phyloP scores from a whole-genome alignment of 305 asterid genomes.

The Andrographis paniculata region DNA sequence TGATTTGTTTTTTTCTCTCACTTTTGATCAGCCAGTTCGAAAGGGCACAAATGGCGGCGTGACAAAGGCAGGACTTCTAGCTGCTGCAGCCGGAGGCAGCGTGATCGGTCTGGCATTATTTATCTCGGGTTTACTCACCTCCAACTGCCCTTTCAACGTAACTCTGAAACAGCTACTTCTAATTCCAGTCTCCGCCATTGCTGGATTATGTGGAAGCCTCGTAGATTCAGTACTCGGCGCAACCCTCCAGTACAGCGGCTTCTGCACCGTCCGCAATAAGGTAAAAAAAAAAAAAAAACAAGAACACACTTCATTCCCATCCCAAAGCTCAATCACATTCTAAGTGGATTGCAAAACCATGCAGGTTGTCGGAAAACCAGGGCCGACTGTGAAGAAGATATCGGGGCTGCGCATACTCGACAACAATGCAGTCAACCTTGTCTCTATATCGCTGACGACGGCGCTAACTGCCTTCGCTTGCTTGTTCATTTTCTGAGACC shows the following conservation, averaged over 20 bases:
- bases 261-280: constrained; percentile 83
- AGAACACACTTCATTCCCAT: neutral
- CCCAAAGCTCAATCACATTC: too few species aligned
- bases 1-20: constrained; percentile 11
- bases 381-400: constrained; percentile 81
- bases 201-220: constrained; percentile 77
- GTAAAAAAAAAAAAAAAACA: too few species aligned
- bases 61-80: constrained; percentile 75
- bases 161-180: constrained; percentile 65
- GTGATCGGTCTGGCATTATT: constrained; percentile 72
- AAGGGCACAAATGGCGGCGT: constrained; percentile 98
- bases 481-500: constrained; percentile 52
- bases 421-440: constrained; percentile 75
- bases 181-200: constrained; percentile 71
- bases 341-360: constrained; percentile 7
- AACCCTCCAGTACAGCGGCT: constrained; percentile 89
- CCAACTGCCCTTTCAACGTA: constrained; percentile 40
- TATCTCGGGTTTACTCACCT: constrained; percentile 52
- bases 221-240: constrained; percentile 93
- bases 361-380: constrained; percentile 90
- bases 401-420: constrained; percentile 74
- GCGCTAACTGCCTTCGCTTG: constrained; percentile 48
- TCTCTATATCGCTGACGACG: constrained; percentile 53
- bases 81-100: constrained; percentile 81
- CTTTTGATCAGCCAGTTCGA: constrained; percentile 59